phyloP scores from a whole-genome alignment of 1,139 yeast genomes.

The Zygoascus meyerae region DNA sequence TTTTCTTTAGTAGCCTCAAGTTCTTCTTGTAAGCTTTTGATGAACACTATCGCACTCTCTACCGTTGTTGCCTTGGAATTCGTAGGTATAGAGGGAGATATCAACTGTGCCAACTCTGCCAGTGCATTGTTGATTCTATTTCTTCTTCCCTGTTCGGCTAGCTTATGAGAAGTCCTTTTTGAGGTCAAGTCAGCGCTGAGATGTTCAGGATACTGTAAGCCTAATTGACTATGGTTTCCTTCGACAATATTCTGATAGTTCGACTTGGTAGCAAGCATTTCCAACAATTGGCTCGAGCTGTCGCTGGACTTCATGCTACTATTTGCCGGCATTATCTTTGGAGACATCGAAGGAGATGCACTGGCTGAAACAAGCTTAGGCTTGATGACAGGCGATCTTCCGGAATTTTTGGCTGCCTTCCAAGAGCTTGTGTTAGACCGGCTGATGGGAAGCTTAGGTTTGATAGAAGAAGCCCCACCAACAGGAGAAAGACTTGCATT shows the following conservation, averaged over 20 bases:
- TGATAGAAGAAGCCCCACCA: constrained; percentile 20
- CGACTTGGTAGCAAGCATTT: constrained; percentile 37
- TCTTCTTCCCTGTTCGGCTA: constrained; percentile 94
- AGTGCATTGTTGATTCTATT: constrained; percentile 87
- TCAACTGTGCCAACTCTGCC: constrained; percentile 59
- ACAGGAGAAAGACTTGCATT: constrained; percentile 14
- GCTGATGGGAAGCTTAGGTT: constrained; percentile 20
- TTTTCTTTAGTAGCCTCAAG: constrained; percentile 34
- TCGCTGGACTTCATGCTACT: constrained; percentile 11
- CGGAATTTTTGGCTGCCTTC: constrained; percentile 15
- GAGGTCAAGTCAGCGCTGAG: constrained; percentile 37
- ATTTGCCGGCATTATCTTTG: constrained; percentile 18
- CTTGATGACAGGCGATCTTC: constrained; percentile 23
- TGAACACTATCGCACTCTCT: constrained; percentile 74
- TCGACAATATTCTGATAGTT: constrained; percentile 42
- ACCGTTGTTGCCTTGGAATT: constrained; percentile 91
- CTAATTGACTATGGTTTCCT: constrained; percentile 39
- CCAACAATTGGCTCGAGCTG: constrained; percentile 25
- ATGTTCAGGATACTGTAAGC: constrained; percentile 38
- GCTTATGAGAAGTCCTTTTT: constrained; percentile 67
- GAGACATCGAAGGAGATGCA: constrained; percentile 20
- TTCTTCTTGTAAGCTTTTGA: constrained; percentile 48
- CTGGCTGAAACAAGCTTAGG: constrained; percentile 19
- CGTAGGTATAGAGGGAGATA: constrained; percentile 56
- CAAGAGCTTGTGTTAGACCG: constrained; percentile 14